Evolutionary conservation across 75 land plant species (phyloP).

Genomic region (Picea glauca): DNA sequence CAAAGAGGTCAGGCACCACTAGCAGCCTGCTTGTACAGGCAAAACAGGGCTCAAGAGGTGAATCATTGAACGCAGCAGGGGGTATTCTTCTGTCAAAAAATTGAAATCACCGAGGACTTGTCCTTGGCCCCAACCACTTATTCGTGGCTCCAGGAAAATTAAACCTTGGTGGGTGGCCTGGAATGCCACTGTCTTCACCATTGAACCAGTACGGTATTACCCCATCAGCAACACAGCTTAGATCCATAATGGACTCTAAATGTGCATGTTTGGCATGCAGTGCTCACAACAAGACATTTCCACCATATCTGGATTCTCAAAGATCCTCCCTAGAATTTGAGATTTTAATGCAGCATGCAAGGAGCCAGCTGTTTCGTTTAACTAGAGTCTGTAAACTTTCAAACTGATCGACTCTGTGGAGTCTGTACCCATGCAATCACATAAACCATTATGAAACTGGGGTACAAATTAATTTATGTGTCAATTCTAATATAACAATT

Average conservation of each 20-base stretch:
- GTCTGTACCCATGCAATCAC: background rate
- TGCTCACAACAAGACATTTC: background rate
- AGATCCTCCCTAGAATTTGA: background rate
- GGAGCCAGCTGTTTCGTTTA: background rate
- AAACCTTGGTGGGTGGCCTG: too few species aligned
- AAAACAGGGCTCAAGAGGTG: too few species aligned
- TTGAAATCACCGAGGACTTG: too few species aligned
- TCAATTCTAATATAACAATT: background rate
- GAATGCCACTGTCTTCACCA: too few species aligned
- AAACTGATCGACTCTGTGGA: background rate
- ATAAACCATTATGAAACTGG: background rate
- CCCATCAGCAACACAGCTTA: background rate
- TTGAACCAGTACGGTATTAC: too few species aligned
- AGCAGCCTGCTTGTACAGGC: too few species aligned
- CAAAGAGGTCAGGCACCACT: too few species aligned
- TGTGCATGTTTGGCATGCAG: background rate
- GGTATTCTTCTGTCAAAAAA: too few species aligned
- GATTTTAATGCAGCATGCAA: background rate
- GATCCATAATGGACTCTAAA: background rate
- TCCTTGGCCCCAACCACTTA: too few species aligned
- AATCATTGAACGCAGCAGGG: too few species aligned
- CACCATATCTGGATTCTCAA: background rate
- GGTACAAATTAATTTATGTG: background rate
- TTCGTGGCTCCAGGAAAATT: too few species aligned
- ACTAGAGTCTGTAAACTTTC: too few species aligned